A percentile compares a stretch with the other conserved stretches of the same genome.
Evolutionary conservation across 257 asterid genomes (phyloP).

Genomic region (Solanum peruvianum): DNA sequence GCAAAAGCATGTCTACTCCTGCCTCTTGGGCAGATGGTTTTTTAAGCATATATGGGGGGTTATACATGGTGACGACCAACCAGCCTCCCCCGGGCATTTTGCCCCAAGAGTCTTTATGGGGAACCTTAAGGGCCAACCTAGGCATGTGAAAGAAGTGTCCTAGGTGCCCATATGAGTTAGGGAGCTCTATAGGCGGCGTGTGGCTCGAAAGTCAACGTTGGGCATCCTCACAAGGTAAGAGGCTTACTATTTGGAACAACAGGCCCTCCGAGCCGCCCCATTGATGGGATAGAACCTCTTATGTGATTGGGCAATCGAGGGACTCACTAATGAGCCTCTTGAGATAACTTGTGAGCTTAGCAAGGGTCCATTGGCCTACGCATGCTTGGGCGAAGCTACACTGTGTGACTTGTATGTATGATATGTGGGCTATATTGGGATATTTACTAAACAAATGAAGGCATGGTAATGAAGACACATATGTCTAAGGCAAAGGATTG

Average conservation of each 20-base stretch:
- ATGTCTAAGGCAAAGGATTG: no score
- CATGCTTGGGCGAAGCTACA: not conserved
- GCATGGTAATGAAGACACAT: no score
- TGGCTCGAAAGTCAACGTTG: not conserved
- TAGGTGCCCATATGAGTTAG: not conserved
- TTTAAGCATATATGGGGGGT: no score
- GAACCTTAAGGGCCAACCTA: not conserved
- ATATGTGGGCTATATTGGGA: no score
- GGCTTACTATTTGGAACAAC: not conserved
- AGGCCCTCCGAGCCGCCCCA: not conserved
- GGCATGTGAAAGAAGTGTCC: not conserved
- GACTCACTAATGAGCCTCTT: not conserved
- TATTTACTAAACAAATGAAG: no score
- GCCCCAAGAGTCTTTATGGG: not conserved
- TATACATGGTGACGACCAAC: not conserved
- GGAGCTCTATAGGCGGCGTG: not conserved
- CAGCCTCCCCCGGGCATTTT: not conserved
- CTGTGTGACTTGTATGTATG: no score
- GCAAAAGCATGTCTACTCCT: not conserved
- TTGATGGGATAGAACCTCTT: not conserved
- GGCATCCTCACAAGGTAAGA: not conserved
- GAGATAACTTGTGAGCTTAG: not conserved
- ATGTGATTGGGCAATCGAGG: not conserved
- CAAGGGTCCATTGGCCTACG: not conserved
- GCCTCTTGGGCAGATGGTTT: no score